A percentile compares a stretch with the other conserved stretches of the same genome.
These are phyloP conservation scores for Rhodamnia argentea DNA, from an alignment of 345 rosid genomes.

Conservation along the genomic window DNA sequence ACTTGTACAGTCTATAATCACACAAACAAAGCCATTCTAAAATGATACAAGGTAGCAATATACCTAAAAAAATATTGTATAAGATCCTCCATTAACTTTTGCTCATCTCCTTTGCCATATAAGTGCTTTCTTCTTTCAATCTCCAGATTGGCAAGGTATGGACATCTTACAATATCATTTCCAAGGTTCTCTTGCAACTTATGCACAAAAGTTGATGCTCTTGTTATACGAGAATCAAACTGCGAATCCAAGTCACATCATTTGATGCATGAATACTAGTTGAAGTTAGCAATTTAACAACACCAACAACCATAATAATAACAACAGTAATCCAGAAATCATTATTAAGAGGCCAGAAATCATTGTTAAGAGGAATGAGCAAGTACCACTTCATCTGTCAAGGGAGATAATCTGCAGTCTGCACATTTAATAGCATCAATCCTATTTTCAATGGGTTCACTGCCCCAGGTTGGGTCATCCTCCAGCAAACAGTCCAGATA, in stretches of 20 bases:
- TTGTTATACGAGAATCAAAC: slow-evolving; percentile 72
- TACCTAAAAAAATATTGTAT: slow-evolving; percentile 69
- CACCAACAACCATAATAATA: background rate
- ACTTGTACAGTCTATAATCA: background rate
- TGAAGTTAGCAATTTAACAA: background rate
- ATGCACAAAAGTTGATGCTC: slow-evolving; percentile 52
- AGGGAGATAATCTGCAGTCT: slow-evolving; percentile 52
- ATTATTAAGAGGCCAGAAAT: slow-evolving; percentile 3
- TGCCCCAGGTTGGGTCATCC: slow-evolving; percentile 65
- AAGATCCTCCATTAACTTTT: slow-evolving; percentile 46
- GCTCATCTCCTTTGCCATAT: slow-evolving; percentile 53
- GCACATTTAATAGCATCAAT: slow-evolving; percentile 30
- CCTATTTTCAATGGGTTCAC: slow-evolving; percentile 24
- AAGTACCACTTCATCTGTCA: slow-evolving; percentile 69
- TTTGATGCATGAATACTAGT: slow-evolving; percentile 4
- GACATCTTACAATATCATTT: slow-evolving; percentile 49
- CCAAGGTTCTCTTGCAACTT: slow-evolving; percentile 46
- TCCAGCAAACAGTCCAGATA: slow-evolving; percentile 88
- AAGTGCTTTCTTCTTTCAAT: slow-evolving; percentile 71
- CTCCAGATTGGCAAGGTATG: slow-evolving; percentile 72
- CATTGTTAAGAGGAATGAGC: slow-evolving; percentile 6
- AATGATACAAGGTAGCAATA: background rate
- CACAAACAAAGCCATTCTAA: background rate
- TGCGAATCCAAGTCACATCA: slow-evolving; percentile 24
- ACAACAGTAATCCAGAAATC: background rate